These are phyloP conservation scores for Cutaneotrichosporon cavernicola DNA, from an alignment of 1,284 basidiomycete species.

Conservation along the genomic window DNA sequence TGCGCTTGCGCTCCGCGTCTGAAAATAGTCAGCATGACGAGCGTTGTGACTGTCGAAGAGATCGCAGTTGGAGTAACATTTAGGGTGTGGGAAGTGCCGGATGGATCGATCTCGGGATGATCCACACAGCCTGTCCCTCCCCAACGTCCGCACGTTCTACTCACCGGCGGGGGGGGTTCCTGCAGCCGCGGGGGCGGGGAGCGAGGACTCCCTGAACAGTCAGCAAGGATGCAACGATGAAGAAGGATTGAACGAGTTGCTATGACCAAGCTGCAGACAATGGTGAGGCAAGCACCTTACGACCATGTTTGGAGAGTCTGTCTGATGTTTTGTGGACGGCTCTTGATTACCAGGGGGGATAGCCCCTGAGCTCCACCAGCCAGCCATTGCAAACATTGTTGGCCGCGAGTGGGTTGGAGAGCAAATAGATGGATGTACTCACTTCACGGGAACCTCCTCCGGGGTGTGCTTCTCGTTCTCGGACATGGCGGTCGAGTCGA, in stretches of 20 bases:
- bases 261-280: slow-evolving; percentile 6
- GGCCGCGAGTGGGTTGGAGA: not conserved
- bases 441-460: slow-evolving; percentile 48
- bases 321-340: not conserved
- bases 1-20: slow-evolving; percentile 68
- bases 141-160: slow-evolving; percentile 1
- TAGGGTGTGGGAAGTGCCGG: not conserved
- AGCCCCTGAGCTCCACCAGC: not conserved
- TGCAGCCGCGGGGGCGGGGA: slow-evolving; percentile 27
- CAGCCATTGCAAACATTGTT: not conserved
- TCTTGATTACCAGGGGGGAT: not conserved
- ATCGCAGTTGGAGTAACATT: not conserved
- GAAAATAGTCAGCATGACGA: not conserved
- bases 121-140: not conserved
- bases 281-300: not conserved
- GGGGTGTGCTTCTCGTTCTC: slow-evolving; percentile 45
- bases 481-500: slow-evolving; percentile 34
- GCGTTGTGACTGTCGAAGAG: not conserved
- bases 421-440: slow-evolving; percentile 22
- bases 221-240: not conserved
- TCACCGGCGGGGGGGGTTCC: slow-evolving; percentile 28
- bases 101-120: not conserved
- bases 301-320: not conserved
- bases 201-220: slow-evolving; percentile 38
- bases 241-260: not conserved